Percentiles rank a stretch among this genome's conserved stretches.
Evolutionary conservation across 2,329 filamentous ascomycete species (phyloP).

Genomic region (Orbilia javanica): DNA sequence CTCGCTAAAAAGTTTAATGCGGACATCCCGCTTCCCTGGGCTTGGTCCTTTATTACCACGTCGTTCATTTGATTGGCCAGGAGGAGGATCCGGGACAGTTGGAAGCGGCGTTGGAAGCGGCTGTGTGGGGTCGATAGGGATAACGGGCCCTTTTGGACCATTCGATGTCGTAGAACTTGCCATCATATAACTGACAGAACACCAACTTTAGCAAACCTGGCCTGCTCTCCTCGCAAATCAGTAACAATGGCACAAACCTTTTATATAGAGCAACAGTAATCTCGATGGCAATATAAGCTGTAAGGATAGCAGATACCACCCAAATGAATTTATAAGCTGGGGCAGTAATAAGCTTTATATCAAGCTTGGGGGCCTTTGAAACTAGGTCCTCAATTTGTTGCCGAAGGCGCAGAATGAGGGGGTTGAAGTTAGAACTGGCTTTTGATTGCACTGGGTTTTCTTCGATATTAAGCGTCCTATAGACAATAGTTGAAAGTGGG

Average conservation of each 20-base stretch:
- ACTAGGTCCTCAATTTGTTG: conserved; percentile 17
- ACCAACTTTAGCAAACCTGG: not conserved
- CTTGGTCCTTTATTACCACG: not conserved
- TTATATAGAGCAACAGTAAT: conserved; percentile 35
- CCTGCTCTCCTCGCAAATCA: not conserved
- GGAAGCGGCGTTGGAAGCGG: conserved; percentile 31
- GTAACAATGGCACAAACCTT: conserved; percentile 28
- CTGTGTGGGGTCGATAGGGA: conserved; percentile 39
- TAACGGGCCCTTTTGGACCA: conserved; percentile 28
- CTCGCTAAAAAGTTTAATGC: conserved; percentile 47
- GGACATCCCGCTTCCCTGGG: conserved; percentile 20
- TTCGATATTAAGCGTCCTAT: conserved; percentile 30
- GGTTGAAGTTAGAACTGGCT: conserved; percentile 35
- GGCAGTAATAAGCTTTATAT: conserved; percentile 14
- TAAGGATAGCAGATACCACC: conserved; percentile 33
- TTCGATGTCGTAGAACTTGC: not conserved
- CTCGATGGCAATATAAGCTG: conserved; percentile 31
- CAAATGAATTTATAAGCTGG: conserved; percentile 30
- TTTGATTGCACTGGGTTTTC: not conserved
- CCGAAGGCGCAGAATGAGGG: conserved; percentile 35
- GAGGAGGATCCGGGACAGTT: not conserved
- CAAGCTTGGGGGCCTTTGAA: conserved; percentile 1
- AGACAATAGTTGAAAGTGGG: conserved; percentile 49
- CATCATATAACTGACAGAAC: conserved; percentile 12
- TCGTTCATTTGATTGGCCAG: not conserved